A percentile compares a stretch with the other conserved stretches of the same genome.
These are phyloP conservation scores for Pinus tabuliformis DNA, from an alignment of 75 land plant genomes.

Conservation along the genomic window DNA sequence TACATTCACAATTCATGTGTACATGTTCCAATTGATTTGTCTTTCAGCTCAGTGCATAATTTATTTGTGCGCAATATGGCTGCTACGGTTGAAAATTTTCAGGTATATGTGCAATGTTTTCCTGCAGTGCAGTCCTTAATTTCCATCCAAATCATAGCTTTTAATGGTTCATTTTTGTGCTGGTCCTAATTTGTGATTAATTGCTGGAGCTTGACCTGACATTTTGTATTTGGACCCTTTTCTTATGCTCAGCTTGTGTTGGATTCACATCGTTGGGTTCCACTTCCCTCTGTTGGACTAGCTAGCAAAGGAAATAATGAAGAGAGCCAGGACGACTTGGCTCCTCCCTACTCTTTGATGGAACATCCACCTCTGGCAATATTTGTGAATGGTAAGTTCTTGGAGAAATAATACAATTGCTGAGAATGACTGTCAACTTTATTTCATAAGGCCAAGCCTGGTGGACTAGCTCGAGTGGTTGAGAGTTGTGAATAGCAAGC, in stretches of 20 bases:
- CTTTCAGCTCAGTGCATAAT: slow-evolving; percentile 77
- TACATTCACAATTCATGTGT: background rate
- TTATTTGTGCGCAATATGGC: slow-evolving; percentile 90
- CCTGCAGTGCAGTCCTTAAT: background rate
- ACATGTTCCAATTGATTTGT: background rate
- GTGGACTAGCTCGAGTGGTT: too few species aligned
- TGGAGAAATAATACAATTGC: too few species aligned
- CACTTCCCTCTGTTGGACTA: slow-evolving; percentile 85
- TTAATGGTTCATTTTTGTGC: background rate
- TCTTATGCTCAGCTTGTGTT: slow-evolving; percentile 62
- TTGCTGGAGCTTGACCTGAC: background rate
- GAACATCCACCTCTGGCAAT: slow-evolving; percentile 99
- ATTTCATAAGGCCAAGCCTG: too few species aligned
- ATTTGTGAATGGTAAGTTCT: slow-evolving; percentile 84
- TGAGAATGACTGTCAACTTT: too few species aligned
- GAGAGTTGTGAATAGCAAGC: too few species aligned
- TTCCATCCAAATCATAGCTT: background rate
- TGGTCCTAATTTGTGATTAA: background rate
- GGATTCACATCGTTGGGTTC: slow-evolving; percentile 98
- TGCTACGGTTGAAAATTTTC: slow-evolving; percentile 91
- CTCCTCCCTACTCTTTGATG: slow-evolving; percentile 88
- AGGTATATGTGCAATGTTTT: slow-evolving; percentile 44
- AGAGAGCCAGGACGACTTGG: slow-evolving; percentile 65
- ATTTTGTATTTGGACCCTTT: background rate
- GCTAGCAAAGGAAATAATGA: slow-evolving; percentile 45